Conservation (phyloP, 2,329 filamentous ascomycete genomes). For the Fonsecaea nubica region DNA sequence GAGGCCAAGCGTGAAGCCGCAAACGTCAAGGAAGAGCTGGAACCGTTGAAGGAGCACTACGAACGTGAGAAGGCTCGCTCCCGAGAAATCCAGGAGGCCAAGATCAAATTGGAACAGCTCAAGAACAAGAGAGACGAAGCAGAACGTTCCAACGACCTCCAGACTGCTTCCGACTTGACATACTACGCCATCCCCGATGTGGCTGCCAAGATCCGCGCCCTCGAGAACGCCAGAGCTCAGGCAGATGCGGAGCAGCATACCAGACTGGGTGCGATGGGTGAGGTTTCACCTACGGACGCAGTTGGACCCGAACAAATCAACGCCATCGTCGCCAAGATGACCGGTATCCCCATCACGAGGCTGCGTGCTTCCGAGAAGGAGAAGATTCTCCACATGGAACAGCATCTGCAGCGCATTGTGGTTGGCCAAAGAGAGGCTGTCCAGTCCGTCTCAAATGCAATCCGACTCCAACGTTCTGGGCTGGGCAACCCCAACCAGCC, state of each 20-base stretch:
- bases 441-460: slow-evolving; percentile 90
- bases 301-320: slow-evolving; percentile 99
- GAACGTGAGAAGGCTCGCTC: slow-evolving; percentile 89
- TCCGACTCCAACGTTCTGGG: slow-evolving; percentile 91
- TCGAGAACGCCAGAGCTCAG: slow-evolving; percentile 80
- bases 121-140: slow-evolving; percentile 93
- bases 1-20: slow-evolving; percentile 88
- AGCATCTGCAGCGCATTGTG: slow-evolving; percentile 79
- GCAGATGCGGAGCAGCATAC: slow-evolving; percentile 72
- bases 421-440: slow-evolving; percentile 96
- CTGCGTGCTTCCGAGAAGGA: slow-evolving; percentile 96
- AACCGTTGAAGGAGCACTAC: slow-evolving; percentile 92
- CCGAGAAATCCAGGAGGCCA: slow-evolving; percentile 90
- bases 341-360: slow-evolving; percentile 94
- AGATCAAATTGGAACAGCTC: slow-evolving; percentile 90
- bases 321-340: slow-evolving; percentile 96
- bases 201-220: slow-evolving; percentile 75
- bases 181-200: slow-evolving; percentile 98
- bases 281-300: slow-evolving; percentile 83
- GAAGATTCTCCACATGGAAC: slow-evolving; percentile 98
- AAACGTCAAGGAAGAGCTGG: slow-evolving; percentile 91
- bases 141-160: slow-evolving; percentile 82
- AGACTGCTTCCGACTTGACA: slow-evolving; percentile 88
- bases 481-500: slow-evolving; percentile 95
- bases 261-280: slow-evolving; percentile 65